Evolutionary conservation across 768 basidiomycete species (phyloP).

Genomic region (Phaffia australis): DNA sequence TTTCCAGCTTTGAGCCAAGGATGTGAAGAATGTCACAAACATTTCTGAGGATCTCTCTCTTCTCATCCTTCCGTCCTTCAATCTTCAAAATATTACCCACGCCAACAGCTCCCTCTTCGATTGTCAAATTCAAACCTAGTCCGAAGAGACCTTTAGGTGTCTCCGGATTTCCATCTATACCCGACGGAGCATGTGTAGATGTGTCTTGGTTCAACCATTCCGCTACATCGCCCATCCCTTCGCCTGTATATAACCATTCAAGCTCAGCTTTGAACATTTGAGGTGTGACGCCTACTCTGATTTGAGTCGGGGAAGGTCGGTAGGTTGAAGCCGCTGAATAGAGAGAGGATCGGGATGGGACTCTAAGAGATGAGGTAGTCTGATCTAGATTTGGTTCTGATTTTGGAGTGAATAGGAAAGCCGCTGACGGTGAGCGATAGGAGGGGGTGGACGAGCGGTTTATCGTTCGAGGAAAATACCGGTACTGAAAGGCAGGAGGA

Average conservation of each 20-base stretch:
- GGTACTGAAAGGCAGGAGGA: slow-evolving; percentile 76
- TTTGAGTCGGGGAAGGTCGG: neutral
- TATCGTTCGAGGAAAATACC: slow-evolving; percentile 71
- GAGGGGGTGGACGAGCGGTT: slow-evolving; percentile 45
- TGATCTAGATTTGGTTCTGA: neutral
- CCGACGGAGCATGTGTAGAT: neutral
- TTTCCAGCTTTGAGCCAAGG: too few relatives aligned
- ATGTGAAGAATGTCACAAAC: slow-evolving; percentile 5
- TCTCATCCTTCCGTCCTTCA: slow-evolving; percentile 44
- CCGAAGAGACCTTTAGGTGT: neutral
- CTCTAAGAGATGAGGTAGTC: slow-evolving; percentile 2
- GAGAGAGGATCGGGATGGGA: slow-evolving; percentile 27
- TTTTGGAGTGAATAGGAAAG: neutral
- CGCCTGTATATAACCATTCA: slow-evolving; percentile 88
- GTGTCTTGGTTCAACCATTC: slow-evolving; percentile 35
- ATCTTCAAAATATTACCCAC: slow-evolving; percentile 39
- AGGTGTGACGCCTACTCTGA: slow-evolving; percentile 44
- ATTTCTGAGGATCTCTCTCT: slow-evolving; percentile 75
- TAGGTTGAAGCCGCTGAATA: slow-evolving; percentile 32
- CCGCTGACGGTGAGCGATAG: slow-evolving; percentile 24
- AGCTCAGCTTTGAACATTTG: slow-evolving; percentile 78
- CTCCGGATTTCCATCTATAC: neutral
- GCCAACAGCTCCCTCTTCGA: slow-evolving; percentile 29
- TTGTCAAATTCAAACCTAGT: slow-evolving; percentile 37
- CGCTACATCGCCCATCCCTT: slow-evolving; percentile 59